phyloP scores from a whole-genome alignment of 345 rosid species.

The Eutrema japonicum region DNA sequence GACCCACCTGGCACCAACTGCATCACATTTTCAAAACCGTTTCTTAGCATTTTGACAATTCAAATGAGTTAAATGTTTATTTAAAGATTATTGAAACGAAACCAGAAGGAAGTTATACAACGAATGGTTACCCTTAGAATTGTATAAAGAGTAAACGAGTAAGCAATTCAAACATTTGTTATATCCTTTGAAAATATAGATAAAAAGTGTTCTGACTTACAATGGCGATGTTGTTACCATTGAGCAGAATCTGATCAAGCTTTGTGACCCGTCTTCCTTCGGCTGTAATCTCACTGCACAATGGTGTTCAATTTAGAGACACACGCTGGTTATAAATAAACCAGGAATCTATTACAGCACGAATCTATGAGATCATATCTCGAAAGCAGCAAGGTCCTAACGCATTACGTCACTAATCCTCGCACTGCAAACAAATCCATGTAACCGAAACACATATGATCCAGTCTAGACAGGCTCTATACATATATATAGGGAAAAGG shows the following conservation, averaged over 20 bases:
- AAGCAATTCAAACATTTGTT: not conserved
- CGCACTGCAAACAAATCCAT: not conserved
- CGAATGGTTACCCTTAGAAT: not conserved
- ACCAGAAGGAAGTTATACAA: not conserved
- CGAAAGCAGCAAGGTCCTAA: not conserved
- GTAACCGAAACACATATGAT: not conserved
- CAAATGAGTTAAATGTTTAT: not conserved
- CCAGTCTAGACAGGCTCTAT: not conserved
- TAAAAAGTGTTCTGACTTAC: slow-evolving; percentile 52
- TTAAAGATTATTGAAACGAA: not conserved
- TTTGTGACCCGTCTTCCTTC: slow-evolving; percentile 92
- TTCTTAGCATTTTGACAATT: slow-evolving; percentile 6
- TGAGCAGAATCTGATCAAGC: slow-evolving; percentile 94
- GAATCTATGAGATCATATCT: slow-evolving; percentile 2
- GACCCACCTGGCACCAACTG: slow-evolving; percentile 97
- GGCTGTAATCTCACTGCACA: slow-evolving; percentile 78
- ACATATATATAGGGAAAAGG: not conserved
- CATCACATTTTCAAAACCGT: slow-evolving; percentile 35
- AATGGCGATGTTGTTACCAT: slow-evolving; percentile 94
- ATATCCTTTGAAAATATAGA: not conserved
- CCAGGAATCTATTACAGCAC: not conserved
- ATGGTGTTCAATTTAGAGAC: not conserved
- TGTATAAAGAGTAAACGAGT: not conserved
- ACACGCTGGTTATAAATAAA: not conserved
- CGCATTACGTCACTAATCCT: not conserved